Conservation (phyloP, 2,329 filamentous ascomycete genomes). For the Ophiostoma perfectum region DNA sequence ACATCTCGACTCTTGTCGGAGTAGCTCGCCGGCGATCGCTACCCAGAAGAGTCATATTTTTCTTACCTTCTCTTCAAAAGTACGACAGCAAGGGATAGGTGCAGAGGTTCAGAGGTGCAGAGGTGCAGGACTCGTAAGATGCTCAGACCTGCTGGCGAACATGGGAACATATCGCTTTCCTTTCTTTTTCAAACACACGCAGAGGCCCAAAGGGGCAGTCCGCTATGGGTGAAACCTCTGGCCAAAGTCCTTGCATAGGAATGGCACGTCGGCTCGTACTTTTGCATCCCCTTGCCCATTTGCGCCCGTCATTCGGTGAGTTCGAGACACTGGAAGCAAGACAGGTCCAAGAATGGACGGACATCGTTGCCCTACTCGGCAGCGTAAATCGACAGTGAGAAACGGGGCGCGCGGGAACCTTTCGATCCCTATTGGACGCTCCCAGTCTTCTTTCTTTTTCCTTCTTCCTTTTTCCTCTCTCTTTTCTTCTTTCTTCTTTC, state of each 20-base stretch:
- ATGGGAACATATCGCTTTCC: neutral
- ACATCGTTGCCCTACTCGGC: neutral
- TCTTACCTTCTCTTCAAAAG: neutral
- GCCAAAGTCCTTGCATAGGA: neutral
- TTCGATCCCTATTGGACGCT: neutral
- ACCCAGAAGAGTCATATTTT: neutral
- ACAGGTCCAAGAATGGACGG: constrained; percentile 3
- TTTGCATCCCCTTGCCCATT: constrained; percentile 7
- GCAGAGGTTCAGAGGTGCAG: neutral
- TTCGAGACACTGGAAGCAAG: neutral
- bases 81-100: constrained; percentile 4
- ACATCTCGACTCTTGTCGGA: too few species aligned
- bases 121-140: neutral
- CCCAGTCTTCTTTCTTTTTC: neutral
- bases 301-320: neutral
- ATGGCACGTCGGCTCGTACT: constrained; percentile 6
- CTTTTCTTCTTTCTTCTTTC: neutral
- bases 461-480: neutral
- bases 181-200: neutral
- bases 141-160: constrained; percentile 5
- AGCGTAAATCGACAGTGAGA: neutral
- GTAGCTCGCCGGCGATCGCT: neutral
- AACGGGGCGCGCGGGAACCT: neutral
- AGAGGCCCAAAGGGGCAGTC: constrained; percentile 4
- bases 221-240: neutral